These are phyloP conservation scores for Neophaeococcomyces aloes DNA, from an alignment of 2,329 filamentous ascomycete species.

Conservation along the genomic window DNA sequence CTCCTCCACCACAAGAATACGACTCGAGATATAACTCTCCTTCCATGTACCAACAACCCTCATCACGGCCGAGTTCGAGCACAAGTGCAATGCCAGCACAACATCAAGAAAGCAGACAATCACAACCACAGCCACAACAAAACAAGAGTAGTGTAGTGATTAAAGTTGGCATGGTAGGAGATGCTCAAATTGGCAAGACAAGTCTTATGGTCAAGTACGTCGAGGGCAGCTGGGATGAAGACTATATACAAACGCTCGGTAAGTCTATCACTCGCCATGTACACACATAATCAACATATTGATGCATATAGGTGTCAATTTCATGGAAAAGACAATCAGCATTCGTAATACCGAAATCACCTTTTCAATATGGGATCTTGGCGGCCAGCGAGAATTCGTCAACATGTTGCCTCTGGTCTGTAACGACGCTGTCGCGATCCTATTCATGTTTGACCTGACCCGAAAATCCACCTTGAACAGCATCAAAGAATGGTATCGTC, in stretches of 20 bases:
- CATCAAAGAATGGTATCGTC: constrained; percentile 99
- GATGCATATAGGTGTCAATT: constrained; percentile 68
- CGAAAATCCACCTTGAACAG: constrained; percentile 97
- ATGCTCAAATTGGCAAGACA: constrained; percentile 98
- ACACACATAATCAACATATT: constrained; percentile 8
- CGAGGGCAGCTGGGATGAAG: constrained; percentile 98
- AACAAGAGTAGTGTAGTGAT: constrained; percentile 68
- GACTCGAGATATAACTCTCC: constrained; percentile 33
- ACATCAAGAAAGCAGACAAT: constrained; percentile 33
- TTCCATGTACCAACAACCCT: constrained; percentile 32
- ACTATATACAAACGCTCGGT: constrained; percentile 96
- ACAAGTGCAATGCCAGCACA: constrained; percentile 37
- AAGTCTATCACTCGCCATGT: constrained; percentile 20
- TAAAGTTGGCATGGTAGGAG: constrained; percentile 98
- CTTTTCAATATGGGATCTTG: constrained; percentile 98
- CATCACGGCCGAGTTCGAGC: constrained; percentile 41
- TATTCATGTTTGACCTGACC: constrained; percentile 99
- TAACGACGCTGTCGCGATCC: constrained; percentile 94
- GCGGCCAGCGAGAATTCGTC: constrained; percentile 95
- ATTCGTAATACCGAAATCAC: constrained; percentile 99
- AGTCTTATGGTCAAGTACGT: constrained; percentile 99
- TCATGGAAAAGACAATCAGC: constrained; percentile 99
- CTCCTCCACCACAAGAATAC: constrained; percentile 34
- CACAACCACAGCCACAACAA: constrained; percentile 26
- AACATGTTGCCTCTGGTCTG: constrained; percentile 99